A percentile compares a stretch with the other conserved stretches of the same genome.
phyloP scores from a whole-genome alignment of 2,329 filamentous ascomycete genomes.

The Pyrenochaeta sp. region DNA sequence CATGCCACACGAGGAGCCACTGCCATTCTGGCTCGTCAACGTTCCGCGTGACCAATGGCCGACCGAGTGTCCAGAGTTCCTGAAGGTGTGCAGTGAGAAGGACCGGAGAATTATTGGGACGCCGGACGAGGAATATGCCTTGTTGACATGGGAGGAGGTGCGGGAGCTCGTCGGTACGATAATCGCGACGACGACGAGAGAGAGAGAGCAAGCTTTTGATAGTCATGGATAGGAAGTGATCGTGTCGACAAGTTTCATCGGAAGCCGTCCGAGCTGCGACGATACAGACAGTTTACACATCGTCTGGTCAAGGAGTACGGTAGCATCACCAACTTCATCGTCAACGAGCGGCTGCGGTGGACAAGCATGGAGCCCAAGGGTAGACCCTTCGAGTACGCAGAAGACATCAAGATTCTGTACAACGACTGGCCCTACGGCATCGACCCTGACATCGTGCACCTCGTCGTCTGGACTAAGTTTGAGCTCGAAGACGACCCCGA shows the following conservation, averaged over 20 bases:
- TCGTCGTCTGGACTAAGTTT: slow-evolving; percentile 95
- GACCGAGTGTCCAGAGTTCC: slow-evolving; percentile 74
- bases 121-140: slow-evolving; percentile 70
- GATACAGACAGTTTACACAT: slow-evolving; percentile 76
- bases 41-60: slow-evolving; percentile 70
- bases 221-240: slow-evolving; percentile 62
- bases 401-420: slow-evolving; percentile 76
- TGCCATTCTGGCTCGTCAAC: slow-evolving; percentile 86
- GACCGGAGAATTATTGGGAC: slow-evolving; percentile 75
- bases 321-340: slow-evolving; percentile 79
- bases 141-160: slow-evolving; percentile 75
- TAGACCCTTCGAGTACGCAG: slow-evolving; percentile 57
- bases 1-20: slow-evolving; percentile 19
- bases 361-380: slow-evolving; percentile 53
- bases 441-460: slow-evolving; percentile 77
- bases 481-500: slow-evolving; percentile 73
- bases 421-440: slow-evolving; percentile 98
- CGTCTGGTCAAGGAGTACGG: slow-evolving; percentile 73
- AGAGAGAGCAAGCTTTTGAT: background rate
- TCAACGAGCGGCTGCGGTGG: slow-evolving; percentile 77
- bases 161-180: slow-evolving; percentile 60
- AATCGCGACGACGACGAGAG: background rate
- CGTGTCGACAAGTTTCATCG: slow-evolving; percentile 79
- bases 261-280: slow-evolving; percentile 77
- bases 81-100: slow-evolving; percentile 70